A percentile compares a stretch with the other conserved stretches of the same genome.
Conservation (phyloP, 371 early-diverging fungal genomes). For the Saksenaea oblongispora region DNA sequence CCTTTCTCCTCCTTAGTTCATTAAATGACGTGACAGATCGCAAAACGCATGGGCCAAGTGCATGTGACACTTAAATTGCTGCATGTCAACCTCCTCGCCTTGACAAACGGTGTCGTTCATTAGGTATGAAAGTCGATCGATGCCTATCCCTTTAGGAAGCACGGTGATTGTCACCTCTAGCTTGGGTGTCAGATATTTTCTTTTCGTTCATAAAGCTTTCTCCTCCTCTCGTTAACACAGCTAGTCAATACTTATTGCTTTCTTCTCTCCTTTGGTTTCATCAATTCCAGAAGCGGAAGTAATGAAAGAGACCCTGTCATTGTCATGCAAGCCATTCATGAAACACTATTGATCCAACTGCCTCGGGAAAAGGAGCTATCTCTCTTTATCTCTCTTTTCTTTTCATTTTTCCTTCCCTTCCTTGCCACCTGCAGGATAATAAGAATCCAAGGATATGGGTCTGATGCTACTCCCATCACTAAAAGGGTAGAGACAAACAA, state of each 20-base stretch:
- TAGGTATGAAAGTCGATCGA: background rate
- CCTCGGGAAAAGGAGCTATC: background rate
- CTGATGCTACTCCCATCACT: background rate
- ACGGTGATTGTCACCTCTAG: background rate
- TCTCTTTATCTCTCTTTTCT: background rate
- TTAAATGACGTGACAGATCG: conserved; percentile 5
- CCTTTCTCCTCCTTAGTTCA: background rate
- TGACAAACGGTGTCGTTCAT: background rate
- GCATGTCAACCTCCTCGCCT: background rate
- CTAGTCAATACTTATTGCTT: background rate
- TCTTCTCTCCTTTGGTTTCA: conserved; percentile 1
- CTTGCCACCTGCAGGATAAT: conserved; percentile 4
- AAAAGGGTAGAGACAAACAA: background rate
- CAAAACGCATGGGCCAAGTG: conserved; percentile 5
- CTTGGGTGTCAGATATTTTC: background rate
- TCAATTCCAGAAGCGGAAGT: conserved; percentile 3
- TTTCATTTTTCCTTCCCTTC: background rate
- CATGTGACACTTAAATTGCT: conserved; percentile 2
- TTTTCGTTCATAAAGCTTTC: background rate
- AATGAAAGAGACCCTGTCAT: background rate
- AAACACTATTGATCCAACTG: background rate
- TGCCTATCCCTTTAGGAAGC: background rate
- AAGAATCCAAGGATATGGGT: background rate
- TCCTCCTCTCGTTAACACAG: background rate
- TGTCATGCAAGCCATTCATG: background rate